Evolutionary conservation across 768 basidiomycete genomes (phyloP), one percentile per base, ranked within the genome.

Genomic region (Collybia sp.): DNA sequence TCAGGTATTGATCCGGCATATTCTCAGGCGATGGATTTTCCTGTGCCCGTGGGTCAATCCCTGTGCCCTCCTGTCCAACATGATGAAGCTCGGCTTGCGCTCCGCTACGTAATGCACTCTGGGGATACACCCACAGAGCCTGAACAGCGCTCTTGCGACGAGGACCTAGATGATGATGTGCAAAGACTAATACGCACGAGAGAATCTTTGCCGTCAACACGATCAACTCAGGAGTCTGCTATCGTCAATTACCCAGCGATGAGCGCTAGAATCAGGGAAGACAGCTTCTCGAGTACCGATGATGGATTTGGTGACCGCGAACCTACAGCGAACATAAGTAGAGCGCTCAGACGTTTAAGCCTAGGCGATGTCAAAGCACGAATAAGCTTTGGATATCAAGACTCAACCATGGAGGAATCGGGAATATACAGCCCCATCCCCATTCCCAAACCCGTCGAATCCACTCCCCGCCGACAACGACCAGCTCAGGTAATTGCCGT

Each of bases 21-120:
- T n/a, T n/a, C n/a, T n/a, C n/a, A n/a, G 44, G 72, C 69, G 3
- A 83, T 87, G 77, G 87, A 91, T 45, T 88, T 82, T 54, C 88
- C 85, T 0, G 74, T 89, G 37, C 88, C 88, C 10, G 70, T 90
- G 40, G 67, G 73, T 36, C 77, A 77, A 41, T 71, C 80, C 11
- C 66, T 80, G 54, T 76, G 58, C 51, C 73, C 68, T 5, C 80
- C 58, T 50, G 71, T 62, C 54, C 72, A 60, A 57, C 74, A 63
- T 69, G 77, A 78, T 50, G 71, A 74, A 30, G 74, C 73, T 18
- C 89, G 86, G 86, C 68, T 87, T 38, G 84, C 85, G 25, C 69
- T 91, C 20, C 77, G 83, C 47, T 75, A n/a, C n/a, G n/a, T n/a
- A n/a, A n/a, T n/a, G n/a, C n/a, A n/a, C n/a, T n/a, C n/a, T n/a